These are phyloP conservation scores for Halenospora varia DNA, from an alignment of 495 filamentous ascomycete genomes.

Conservation along the genomic window DNA sequence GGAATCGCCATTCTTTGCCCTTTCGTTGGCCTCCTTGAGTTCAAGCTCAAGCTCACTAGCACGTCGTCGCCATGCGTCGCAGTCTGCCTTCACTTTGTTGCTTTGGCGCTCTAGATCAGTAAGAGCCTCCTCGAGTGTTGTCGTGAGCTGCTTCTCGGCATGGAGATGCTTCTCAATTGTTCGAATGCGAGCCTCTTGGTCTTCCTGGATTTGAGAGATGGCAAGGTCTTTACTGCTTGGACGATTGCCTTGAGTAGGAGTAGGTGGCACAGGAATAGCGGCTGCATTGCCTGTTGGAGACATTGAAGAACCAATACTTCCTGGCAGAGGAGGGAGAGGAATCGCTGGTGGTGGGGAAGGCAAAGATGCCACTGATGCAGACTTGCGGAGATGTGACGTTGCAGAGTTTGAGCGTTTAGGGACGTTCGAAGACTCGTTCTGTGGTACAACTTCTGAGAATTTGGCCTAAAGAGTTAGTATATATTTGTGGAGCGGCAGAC, in stretches of 20 bases:
- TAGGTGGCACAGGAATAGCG: slow-evolving; percentile 30
- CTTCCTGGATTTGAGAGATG: slow-evolving; percentile 71
- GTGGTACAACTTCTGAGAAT: slow-evolving; percentile 40
- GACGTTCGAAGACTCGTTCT: slow-evolving; percentile 43
- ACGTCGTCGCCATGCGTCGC: slow-evolving; percentile 86
- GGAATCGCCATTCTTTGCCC: slow-evolving; percentile 46
- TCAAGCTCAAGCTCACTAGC: slow-evolving; percentile 74
- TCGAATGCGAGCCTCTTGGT: slow-evolving; percentile 89
- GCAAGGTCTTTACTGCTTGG: slow-evolving; percentile 81
- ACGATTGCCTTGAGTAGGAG: slow-evolving; percentile 48
- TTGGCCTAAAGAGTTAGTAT: slow-evolving; percentile 51
- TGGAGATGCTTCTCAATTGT: slow-evolving; percentile 96
- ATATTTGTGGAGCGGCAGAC: neutral
- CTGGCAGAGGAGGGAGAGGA: slow-evolving; percentile 88
- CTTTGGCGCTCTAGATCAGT: slow-evolving; percentile 86
- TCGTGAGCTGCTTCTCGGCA: slow-evolving; percentile 93
- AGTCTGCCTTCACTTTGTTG: slow-evolving; percentile 79
- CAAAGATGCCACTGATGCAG: slow-evolving; percentile 72
- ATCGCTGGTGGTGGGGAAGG: slow-evolving; percentile 89
- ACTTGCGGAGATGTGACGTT: slow-evolving; percentile 67
- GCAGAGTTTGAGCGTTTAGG: slow-evolving; percentile 62
- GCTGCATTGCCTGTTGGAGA: slow-evolving; percentile 19
- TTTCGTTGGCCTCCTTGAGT: slow-evolving; percentile 55
- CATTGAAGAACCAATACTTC: slow-evolving; percentile 22
- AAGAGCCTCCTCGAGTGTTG: slow-evolving; percentile 90